Percentiles rank a stretch among this genome's conserved stretches.
Evolutionary conservation across 2,329 filamentous ascomycete species (phyloP).

Genomic region (Cyclaneusma minus): DNA sequence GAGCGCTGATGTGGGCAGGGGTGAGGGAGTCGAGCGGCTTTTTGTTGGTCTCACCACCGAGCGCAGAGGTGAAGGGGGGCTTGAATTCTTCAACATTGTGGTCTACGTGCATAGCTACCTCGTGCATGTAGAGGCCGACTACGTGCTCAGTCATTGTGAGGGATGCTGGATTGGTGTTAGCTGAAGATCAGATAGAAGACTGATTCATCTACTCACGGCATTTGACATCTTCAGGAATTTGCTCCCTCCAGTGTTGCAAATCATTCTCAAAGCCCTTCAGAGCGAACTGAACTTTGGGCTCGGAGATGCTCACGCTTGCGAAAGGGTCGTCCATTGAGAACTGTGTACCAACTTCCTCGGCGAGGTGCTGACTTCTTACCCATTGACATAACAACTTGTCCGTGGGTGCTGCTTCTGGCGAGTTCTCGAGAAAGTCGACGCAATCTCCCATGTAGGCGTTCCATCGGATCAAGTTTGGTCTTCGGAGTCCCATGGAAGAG

Average conservation of each 20-base stretch:
- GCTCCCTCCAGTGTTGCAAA: constrained; percentile 28
- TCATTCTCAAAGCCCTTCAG: constrained; percentile 38
- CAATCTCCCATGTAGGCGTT: constrained; percentile 28
- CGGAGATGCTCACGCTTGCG: constrained; percentile 31
- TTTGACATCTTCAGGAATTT: constrained; percentile 22
- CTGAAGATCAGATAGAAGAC: not conserved
- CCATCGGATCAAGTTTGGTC: constrained; percentile 28
- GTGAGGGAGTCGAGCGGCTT: constrained; percentile 9
- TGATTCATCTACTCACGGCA: constrained; percentile 12
- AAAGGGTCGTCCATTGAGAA: constrained; percentile 33
- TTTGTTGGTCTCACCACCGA: constrained; percentile 7
- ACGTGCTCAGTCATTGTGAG: constrained; percentile 35
- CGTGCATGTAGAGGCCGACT: constrained; percentile 40
- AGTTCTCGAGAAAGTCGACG: constrained; percentile 24
- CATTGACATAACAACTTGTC: constrained; percentile 25
- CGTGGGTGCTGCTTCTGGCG: constrained; percentile 22
- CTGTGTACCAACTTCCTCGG: constrained; percentile 37
- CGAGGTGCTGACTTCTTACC: constrained; percentile 29
- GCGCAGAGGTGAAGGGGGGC: constrained; percentile 18
- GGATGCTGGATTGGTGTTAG: constrained; percentile 19
- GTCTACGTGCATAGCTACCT: constrained; percentile 40
- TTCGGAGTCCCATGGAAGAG: constrained; percentile 25
- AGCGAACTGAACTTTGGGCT: constrained; percentile 36
- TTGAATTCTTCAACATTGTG: constrained; percentile 36
- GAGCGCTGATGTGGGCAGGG: constrained; percentile 30